A percentile compares a stretch with the other conserved stretches of the same genome.
These are phyloP conservation scores for Thelonectria rubi DNA, from an alignment of 2,329 filamentous ascomycete species.

Conservation along the genomic window DNA sequence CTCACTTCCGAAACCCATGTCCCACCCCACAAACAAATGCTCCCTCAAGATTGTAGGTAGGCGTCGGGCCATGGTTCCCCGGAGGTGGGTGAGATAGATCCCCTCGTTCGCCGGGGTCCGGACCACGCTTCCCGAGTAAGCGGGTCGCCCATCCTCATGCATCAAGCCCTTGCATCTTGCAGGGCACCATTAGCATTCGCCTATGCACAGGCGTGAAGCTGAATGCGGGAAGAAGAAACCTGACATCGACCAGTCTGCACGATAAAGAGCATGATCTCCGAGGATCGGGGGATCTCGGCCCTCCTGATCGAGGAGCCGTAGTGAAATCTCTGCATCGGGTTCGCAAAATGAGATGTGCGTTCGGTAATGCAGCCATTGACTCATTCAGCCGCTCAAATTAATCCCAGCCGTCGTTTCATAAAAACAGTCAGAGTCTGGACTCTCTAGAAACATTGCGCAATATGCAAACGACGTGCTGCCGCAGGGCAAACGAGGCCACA, in stretches of 20 bases:
- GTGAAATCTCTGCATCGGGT: slow-evolving; percentile 2
- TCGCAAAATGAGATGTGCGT: background rate
- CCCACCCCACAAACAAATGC: slow-evolving; percentile 8
- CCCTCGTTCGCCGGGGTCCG: slow-evolving; percentile 11
- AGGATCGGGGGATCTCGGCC: background rate
- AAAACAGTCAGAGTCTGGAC: background rate
- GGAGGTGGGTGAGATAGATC: slow-evolving; percentile 5
- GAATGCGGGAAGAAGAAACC: background rate
- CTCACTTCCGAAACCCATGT: slow-evolving; percentile 19
- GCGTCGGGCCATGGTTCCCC: slow-evolving; percentile 9
- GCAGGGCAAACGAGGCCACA: background rate
- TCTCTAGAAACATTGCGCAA: background rate
- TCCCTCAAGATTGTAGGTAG: background rate
- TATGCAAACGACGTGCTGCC: background rate
- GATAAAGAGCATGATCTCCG: background rate
- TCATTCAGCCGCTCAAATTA: slow-evolving; percentile 3
- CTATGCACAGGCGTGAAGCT: background rate
- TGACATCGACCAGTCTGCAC: background rate
- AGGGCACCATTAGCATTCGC: slow-evolving; percentile 16
- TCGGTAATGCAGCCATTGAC: background rate
- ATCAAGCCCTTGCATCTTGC: slow-evolving; percentile 15
- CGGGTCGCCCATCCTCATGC: slow-evolving; percentile 14
- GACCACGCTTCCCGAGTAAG: slow-evolving; percentile 16
- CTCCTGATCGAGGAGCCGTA: background rate
- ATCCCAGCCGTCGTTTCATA: slow-evolving; percentile 1